Base-by-base conservation (phyloP, 257 asterid genomes). In the Henckelia pumila region DNA sequence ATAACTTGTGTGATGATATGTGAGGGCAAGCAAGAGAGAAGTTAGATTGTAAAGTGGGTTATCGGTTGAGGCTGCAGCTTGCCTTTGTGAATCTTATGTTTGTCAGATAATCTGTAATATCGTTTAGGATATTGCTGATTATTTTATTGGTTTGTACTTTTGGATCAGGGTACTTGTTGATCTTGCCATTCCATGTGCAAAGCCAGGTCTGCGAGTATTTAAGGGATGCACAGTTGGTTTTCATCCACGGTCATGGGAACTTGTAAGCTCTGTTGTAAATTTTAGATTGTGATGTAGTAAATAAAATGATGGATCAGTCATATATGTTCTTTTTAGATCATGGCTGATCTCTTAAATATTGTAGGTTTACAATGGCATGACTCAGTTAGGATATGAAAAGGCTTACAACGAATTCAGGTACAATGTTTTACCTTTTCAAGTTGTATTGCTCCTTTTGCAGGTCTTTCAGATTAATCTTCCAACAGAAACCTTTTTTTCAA, bases 151-250 rank as follows among this genome's bases (percentile, higher is more conserved):
- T 63, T 69, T 77, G 58, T 70, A 58, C 57, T 63, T 73, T 70
- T 76, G 71, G 68, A 53, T 52, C 91, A 93, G 98, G 76, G 94
- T 82, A 47, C 71, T 82, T 69, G 77, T 89, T 62, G 95, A 93
- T 85, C 96, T 93, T 30, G 98, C 98, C 79, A 77, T 93, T 75
- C 97, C 93, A 50, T 93, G 98, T 58, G 84, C 64, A 80, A 80
- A 88, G 78, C 89, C 87, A 24, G 95, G 96, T 61, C 82, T 66
- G 52, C 87, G 98, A 40, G 95, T 93, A 61, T 86, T 89, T 82
- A 89, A 88, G 80, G 98, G 98, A 76, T 88, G 86, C 77, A 93
- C 98, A 26, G 94, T 93, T 77, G 98, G 98, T 67, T 89, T 88
- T 81, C 91, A 89, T 82, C 96, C 97, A 58, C 84, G 96, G 40